A percentile compares a stretch with the other conserved stretches of the same genome.
These are phyloP conservation scores for Salpingoeca rosetta DNA, from an alignment of 78 protist species.

Conservation along the genomic window DNA sequence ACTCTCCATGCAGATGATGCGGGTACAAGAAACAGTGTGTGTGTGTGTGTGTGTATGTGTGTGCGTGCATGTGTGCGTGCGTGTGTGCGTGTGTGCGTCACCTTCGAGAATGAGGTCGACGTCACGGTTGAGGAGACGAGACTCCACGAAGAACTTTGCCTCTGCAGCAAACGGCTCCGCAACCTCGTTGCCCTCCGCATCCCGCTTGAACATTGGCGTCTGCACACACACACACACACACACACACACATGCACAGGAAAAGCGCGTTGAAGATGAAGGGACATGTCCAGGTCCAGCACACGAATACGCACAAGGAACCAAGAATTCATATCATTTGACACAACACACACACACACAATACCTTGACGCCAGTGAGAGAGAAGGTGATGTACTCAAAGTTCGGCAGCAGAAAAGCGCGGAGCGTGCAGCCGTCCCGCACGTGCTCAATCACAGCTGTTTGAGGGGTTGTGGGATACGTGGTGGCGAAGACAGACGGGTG, in stretches of 20 bases:
- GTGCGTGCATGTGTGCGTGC: background rate
- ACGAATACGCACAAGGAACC: too few species aligned
- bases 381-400: constrained; percentile 14
- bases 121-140: constrained; percentile 37
- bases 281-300: background rate
- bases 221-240: too few species aligned
- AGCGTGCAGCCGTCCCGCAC: constrained; percentile 39
- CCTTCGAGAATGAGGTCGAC: constrained; percentile 27
- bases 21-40: too few species aligned
- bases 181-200: background rate
- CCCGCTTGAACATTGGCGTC: background rate
- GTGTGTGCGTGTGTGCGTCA: too few species aligned
- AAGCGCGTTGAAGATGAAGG: too few species aligned
- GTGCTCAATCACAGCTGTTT: constrained; percentile 22
- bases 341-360: too few species aligned
- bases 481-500: too few species aligned
- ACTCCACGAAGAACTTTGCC: constrained; percentile 39
- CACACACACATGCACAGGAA: too few species aligned
- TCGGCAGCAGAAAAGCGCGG: constrained; percentile 28
- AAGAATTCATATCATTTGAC: too few species aligned
- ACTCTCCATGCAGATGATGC: too few species aligned
- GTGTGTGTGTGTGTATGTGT: background rate
- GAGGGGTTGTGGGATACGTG: too few species aligned
- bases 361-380: constrained; percentile 27
- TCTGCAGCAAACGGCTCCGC: constrained; percentile 39